Evolutionary conservation across 352 stramenopile species (phyloP), one percentile per base, ranked within the genome.

Genomic region (Ophiocytium majus): DNA sequence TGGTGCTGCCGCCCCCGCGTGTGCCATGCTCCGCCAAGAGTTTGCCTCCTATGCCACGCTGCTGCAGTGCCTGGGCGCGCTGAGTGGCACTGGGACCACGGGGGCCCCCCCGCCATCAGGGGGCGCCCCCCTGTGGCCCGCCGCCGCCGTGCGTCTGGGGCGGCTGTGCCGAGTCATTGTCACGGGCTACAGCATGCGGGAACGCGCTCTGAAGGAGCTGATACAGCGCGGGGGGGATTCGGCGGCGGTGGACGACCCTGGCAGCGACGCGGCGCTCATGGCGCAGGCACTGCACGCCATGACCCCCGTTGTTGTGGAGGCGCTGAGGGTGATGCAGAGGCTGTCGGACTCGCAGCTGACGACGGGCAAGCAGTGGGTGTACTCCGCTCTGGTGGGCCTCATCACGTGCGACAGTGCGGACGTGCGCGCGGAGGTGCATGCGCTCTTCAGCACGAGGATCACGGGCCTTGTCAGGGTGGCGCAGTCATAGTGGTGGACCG

Each of bases 401-500:
- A 82, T 88, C 10, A 71, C 57, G 35, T 88, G 84, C 63, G 81
- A 86, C 36, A 88, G 79, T 36, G 80, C 83, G 9, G 80, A 75
- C 28, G 81, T 88, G 0, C 63, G 84, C 9, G 50, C 80, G n/a
- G 66, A 84, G 63, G 84, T 88, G 43, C 81, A 88, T 10, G 57
- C 82, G 71, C 76, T 87, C 34, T 75, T 87, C n/a, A 57, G 71
- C n/a, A 80, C 79, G 37, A 86, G 78, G 66, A 85, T 87, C 32
- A 43, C 66, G 79, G 80, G 79, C 33, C 83, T 82, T 23, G 83
- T 78, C 10, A 85, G 76, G 76, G 66, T 84, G 31, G 76, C 82
- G 0, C 33, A 79, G 34, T 50, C 80, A 35, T 71, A 71, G 57
- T 28, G 23, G 28, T 71, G 57, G 23, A 71, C 19, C 57, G 23